Evolutionary conservation across 2,329 filamentous ascomycete genomes (phyloP), one percentile per base, ranked within the genome.

Genomic region (Alternaria ventricosa): DNA sequence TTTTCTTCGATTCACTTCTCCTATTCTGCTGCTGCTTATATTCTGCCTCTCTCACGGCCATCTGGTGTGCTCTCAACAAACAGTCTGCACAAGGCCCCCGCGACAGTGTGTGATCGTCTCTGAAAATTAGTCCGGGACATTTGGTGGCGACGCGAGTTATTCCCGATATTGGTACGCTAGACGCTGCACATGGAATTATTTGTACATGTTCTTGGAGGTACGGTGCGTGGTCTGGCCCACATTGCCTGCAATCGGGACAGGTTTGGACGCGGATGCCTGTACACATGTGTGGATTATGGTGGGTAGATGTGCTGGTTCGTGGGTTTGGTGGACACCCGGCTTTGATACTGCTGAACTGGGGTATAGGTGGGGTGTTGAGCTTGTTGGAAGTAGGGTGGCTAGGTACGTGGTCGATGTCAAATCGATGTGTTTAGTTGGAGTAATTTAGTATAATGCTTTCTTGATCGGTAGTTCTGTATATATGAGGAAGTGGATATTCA

Each of bases 241-340:
- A 25, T 25, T 25, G 23, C 23, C 8, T 25, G 23, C 23, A 25
- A 25, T 25, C 23, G 23, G 28, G 30, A 5, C 33, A 41, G 2
- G 4, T 41, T 41, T 41, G 4, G n/a, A 5, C 0, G 8, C 15
- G 36, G 8, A 41, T 1, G 8, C 36, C 36, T 10, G 36, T 41
- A 41, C 36, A 41, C 36, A 41, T 41, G 1, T 41, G 18, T 6
- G n/a, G 9, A 6, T 1, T 41, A 2, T 2, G 0, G 36, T 11
- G n/a, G 5, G 36, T 11, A 10, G 4, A 18, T 41, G 0, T 41
- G 8, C 8, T 41, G 36, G n/a, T 41, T 41, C 2, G 36, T 41
- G 8, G 15, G 4, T 10, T 10, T 9, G 15, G 1, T 36, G 8
- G 33, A 41, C 0, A n/a, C 1, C 8, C 1, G 15, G 8, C 2